Base-by-base conservation (phyloP, 2,329 filamentous ascomycete species). In the Stachybotrys elegans region DNA sequence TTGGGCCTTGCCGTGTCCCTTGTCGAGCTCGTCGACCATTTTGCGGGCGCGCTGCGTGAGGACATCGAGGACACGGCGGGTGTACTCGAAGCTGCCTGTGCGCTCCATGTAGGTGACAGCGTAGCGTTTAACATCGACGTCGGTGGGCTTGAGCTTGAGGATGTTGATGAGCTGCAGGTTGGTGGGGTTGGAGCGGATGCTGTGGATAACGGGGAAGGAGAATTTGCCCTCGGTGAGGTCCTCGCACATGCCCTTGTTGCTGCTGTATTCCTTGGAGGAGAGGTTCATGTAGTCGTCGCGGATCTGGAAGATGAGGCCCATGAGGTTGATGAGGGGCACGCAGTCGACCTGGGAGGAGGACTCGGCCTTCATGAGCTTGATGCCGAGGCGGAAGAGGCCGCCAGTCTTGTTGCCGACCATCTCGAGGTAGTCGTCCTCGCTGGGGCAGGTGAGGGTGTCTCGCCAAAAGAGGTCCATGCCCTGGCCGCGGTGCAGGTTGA, bases 161-260 rank as follows among this genome's bases (percentile, higher is more conserved):
- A 97, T 96, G 60, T 93, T 95, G 63, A 96, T 79, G 44, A 98
- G 78, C 57, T 94, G 84, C 53, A 86, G 73, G 60, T 90, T 87
- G 22, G 71, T 68, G 16, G 80, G 87, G 60, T 90, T 79, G 47
- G 84, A 71, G 48, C 88, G 86, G 54, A 97, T 94, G 62, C 86
- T 86, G 69, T 97, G 92, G 57, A 97, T 95, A 57, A 97, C 84
- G 32, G 91, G 90, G 62, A 96, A 96, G 21, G 86, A 92, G 71
- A 96, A 96, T 74, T 97, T 97, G 51, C 92, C 92, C 70, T 97
- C 93, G 1, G 90, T 96, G 55, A 97, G 70, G 66, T 97, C 93
- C 70, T 97, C 92, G 65, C 88, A 95, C 54, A 95, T 79, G 40
- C 92, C 93, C 71, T 97, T 97, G 66, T 95, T 92, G 51, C 85